Base-by-base conservation (phyloP, 177 flowering plant species). In the Tripterygium wilfordii region DNA sequence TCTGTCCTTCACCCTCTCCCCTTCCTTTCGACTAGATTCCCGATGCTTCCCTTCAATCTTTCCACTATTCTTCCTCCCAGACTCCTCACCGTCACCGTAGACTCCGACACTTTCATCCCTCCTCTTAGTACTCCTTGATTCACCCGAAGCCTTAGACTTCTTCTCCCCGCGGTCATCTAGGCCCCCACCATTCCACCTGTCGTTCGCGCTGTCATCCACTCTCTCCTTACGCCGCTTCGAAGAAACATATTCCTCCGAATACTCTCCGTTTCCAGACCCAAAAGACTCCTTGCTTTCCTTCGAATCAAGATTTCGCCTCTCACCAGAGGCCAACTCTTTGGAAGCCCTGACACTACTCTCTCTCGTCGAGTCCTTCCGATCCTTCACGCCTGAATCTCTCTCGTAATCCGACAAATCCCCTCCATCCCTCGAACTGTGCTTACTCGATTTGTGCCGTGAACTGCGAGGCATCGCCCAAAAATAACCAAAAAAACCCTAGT, bases 381-480 rank as follows among this genome's bases (percentile, higher is more conserved):
- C 74, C 47, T 56, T 68, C 27, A 49, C 21, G 39, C 55, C 32
- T 24, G 65, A 64, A 19, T 64, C 74, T 28, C 47, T 61, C 46
- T 69, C 74, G 28, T 69, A 69, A 28, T 64, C 74, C 8, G 74
- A 69, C 27, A 45, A 64, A 1, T 69, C 74, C 36, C 62, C 60
- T n/a, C 55, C 61, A 15, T 67, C 71, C 40, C 55, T 60, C 39
- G 69, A 69, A 19, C 70, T 58, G 19, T 65, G 70, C 55, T 61
- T 69, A 50, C 69, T 65, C 37, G 70, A 69, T 48, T 65, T 69
- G 52, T 69, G 74, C 45, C 69, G 38, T 12, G 70, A 64, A 58
- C 74, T 61, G 29, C 56, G 35, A 44, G 74, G 64, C 74, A 69
- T 69, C 61, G 7, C 66, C 22, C 33, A n/a, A n/a, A n/a, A n/a